Base-by-base conservation (phyloP, 257 asterid genomes). In the Jacaranda mimosifolia region DNA sequence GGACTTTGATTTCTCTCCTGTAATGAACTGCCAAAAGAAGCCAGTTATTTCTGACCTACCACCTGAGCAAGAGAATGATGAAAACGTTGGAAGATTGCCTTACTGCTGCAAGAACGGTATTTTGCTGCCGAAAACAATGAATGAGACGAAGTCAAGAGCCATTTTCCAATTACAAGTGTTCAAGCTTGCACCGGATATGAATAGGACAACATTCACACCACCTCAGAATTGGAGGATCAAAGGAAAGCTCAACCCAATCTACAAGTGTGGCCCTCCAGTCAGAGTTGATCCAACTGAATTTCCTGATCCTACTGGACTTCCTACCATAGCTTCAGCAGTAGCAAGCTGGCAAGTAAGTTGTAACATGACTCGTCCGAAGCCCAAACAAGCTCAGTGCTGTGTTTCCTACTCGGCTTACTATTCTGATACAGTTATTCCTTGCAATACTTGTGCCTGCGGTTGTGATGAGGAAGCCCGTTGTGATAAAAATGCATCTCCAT, bases 371-470 rank as follows among this genome's bases (percentile, higher is more conserved):
- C 64, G 62, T 0, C 92, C 95, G 0, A 86, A 90, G 68, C 64
- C 85, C 0, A 86, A 74, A 63, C 70, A 76, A 58, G 70, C 85
- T 5, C 82, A 86, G 56, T 90, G 95, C 65, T 90, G 95, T 9
- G 95, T 90, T 18, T 85, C 92, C 7, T 90, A 83, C 85, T 88
- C 95, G 0, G 91, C 92, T 7, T 90, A 71, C 72, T 88, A 88
- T 45, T 63, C 91, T 1, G 88, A 80, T 1, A 82, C 87, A 0
- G 92, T 72, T 8, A 42, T 90, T 15, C 91, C 95, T 1, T 90
- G 95, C 83, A 79, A 35, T 70, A 90, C 95, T 2, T 90, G 95
- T 0, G 92, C 95, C 3, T 90, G 95, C 6, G 95, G 95, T 4
- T 90, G 95, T 40, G 79, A 55, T 0, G 73, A 80, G 5, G 9